These are phyloP conservation scores for Knoxia roxburghii DNA, from an alignment of 257 asterid genomes.

Conservation along the genomic window DNA sequence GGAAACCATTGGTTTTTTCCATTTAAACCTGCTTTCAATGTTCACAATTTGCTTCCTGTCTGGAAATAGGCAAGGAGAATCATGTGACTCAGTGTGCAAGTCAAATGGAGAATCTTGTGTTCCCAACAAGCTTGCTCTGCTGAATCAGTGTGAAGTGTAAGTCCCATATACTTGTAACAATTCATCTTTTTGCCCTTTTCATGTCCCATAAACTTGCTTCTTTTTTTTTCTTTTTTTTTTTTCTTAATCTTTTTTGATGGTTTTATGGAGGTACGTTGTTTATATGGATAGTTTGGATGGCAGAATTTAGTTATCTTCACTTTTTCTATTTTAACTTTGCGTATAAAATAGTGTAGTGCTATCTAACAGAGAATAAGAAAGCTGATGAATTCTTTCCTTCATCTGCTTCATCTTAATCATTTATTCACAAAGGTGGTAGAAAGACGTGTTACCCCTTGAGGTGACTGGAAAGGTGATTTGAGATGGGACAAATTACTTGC, in stretches of 20 bases:
- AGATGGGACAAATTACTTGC: background rate
- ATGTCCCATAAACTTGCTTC: background rate
- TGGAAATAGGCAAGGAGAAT: conserved; percentile 67
- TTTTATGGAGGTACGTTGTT: background rate
- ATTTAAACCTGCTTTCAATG: background rate
- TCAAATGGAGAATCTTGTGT: conserved; percentile 81
- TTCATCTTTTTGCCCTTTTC: background rate
- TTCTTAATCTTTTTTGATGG: too few relatives aligned
- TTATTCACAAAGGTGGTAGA: background rate
- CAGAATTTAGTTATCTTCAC: background rate
- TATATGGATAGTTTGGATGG: background rate
- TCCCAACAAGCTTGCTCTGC: conserved; percentile 74
- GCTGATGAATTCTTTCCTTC: background rate
- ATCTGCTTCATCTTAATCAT: background rate
- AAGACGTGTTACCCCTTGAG: background rate
- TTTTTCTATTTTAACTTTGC: background rate
- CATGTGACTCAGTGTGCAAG: conserved; percentile 76
- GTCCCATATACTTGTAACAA: conserved; percentile 22
- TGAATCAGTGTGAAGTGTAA: conserved; percentile 78
- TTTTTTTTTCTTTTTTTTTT: too few relatives aligned
- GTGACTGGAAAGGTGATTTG: background rate
- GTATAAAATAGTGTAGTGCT: background rate
- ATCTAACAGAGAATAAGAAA: too few relatives aligned
- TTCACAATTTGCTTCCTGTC: conserved; percentile 21
- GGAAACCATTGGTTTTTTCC: background rate